phyloP scores from a whole-genome alignment of 192 early-diverging fungal species.

The Backusella parvicylindrica region DNA sequence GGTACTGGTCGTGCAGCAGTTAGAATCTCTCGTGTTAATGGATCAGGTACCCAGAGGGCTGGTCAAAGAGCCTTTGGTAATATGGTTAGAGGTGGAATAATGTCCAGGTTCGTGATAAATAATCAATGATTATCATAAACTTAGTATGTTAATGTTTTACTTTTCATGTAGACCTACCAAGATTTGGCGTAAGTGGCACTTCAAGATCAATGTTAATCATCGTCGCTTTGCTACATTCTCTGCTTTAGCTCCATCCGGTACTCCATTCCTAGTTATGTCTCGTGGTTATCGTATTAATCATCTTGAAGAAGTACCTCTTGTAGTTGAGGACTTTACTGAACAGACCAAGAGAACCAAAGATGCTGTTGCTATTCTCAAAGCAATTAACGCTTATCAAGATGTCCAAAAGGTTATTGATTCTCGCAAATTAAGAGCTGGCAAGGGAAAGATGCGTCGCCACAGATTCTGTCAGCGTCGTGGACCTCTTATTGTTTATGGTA shows the following conservation, averaged over 20 bases:
- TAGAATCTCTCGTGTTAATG: slow-evolving; percentile 98
- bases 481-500: slow-evolving; percentile 92
- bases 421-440: slow-evolving; percentile 95
- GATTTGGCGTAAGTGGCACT: slow-evolving; percentile 99
- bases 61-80: slow-evolving; percentile 99
- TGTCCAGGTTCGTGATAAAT: slow-evolving; percentile 64
- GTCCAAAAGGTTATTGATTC: slow-evolving; percentile 93
- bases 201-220: slow-evolving; percentile 98
- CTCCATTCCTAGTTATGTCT: slow-evolving; percentile 88
- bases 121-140: slow-evolving; percentile 72
- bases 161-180: slow-evolving; percentile 1
- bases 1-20: slow-evolving; percentile 98
- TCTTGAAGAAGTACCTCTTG: slow-evolving; percentile 93
- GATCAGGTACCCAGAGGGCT: slow-evolving; percentile 93
- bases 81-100: slow-evolving; percentile 99
- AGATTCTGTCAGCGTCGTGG: slow-evolving; percentile 95
- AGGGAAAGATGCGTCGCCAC: slow-evolving; percentile 95
- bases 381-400: slow-evolving; percentile 91
- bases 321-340: slow-evolving; percentile 78
- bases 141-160: not conserved
- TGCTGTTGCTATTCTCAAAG: slow-evolving; percentile 86
- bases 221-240: slow-evolving; percentile 96
- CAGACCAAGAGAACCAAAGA: slow-evolving; percentile 89
- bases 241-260: slow-evolving; percentile 92
- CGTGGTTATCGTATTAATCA: slow-evolving; percentile 95